Evolutionary conservation across 2,329 filamentous ascomycete genomes (phyloP), one percentile per base, ranked within the genome.

Genomic region (Colletotrichum truncatum): DNA sequence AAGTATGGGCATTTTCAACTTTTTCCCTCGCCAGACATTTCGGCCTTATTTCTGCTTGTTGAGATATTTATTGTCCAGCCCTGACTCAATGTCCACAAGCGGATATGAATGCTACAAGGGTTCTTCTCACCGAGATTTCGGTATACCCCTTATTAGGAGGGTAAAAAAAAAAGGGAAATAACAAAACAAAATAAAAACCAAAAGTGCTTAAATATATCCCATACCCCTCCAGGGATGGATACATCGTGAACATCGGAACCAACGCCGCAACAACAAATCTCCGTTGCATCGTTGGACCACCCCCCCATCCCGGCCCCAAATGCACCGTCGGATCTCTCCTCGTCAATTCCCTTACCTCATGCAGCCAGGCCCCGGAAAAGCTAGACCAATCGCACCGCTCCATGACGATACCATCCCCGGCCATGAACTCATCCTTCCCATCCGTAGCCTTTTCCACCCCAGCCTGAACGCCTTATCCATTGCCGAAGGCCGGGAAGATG

Each of bases 401-500:
- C 49, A 34, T 55, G 57, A 62, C 49, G 49, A 65, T 55, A 16
- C 43, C 57, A 52, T 65, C 49, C 49, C 62, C 16, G 28, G 34
- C 34, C 43, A 54, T 51, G 26, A 28, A 41, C 26, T 65, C 62
- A 51, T 65, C 43, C 57, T 56, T 63, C 30, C 63, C 57, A 30
- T 43, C 57, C 18, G 41, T 28, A 11, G n/a, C n/a, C 36, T 16
- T 11, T 41, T 48, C 39, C 48, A 43, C 34, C 34, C 60, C 49
- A 65, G 62, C 49, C 49, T 51, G 46, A 26, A 48, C 14, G 18
- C 48, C 51, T 54, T 4, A 21, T n/a, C 28, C 63, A 56, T 62
- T 66, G 51, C 63, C 63, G 63, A 66, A 66, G 28, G 43, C 57
- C 63, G 63, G 63, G 49, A 66, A 66, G 57, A 52, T 66, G 57